Percentiles rank a stretch among this genome's conserved stretches.
phyloP scores from a whole-genome alignment of 2,329 filamentous ascomycete species.

The Xylariales sp. region DNA sequence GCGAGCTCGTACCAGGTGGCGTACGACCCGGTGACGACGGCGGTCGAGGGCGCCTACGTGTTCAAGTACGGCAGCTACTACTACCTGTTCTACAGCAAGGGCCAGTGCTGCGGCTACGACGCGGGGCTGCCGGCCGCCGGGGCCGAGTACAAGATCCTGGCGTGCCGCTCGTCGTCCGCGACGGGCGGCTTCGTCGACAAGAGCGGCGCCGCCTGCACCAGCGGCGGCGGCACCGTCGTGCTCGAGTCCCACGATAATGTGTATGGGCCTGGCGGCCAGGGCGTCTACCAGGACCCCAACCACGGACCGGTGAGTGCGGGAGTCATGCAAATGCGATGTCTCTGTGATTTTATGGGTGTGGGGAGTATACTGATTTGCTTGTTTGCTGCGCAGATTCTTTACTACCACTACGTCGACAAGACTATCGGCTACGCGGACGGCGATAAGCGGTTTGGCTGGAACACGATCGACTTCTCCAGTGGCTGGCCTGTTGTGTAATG shows the following conservation, averaged over 20 bases:
- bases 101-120: constrained; percentile 69
- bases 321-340: background rate
- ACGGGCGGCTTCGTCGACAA: constrained; percentile 60
- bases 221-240: constrained; percentile 68
- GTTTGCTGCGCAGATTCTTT: constrained; percentile 55
- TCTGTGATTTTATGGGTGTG: background rate
- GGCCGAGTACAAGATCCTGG: constrained; percentile 70
- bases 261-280: constrained; percentile 74
- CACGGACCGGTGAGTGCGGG: constrained; percentile 45
- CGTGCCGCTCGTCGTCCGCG: constrained; percentile 64
- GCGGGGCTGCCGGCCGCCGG: constrained; percentile 60
- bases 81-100: constrained; percentile 71
- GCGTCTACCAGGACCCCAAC: constrained; percentile 51
- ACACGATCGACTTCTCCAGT: constrained; percentile 60
- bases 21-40: constrained; percentile 62
- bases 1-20: constrained; percentile 59
- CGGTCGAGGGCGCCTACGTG: constrained; percentile 65
- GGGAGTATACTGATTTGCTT: background rate
- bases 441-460: constrained; percentile 64
- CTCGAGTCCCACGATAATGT: constrained; percentile 69
- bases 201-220: constrained; percentile 43
- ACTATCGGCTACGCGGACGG: constrained; percentile 51
- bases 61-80: constrained; percentile 66
- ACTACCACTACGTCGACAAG: constrained; percentile 55
- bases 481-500: constrained; percentile 59